These are phyloP conservation scores for Aspergillus melleus DNA, from an alignment of 2,329 filamentous ascomycete species.

Conservation along the genomic window DNA sequence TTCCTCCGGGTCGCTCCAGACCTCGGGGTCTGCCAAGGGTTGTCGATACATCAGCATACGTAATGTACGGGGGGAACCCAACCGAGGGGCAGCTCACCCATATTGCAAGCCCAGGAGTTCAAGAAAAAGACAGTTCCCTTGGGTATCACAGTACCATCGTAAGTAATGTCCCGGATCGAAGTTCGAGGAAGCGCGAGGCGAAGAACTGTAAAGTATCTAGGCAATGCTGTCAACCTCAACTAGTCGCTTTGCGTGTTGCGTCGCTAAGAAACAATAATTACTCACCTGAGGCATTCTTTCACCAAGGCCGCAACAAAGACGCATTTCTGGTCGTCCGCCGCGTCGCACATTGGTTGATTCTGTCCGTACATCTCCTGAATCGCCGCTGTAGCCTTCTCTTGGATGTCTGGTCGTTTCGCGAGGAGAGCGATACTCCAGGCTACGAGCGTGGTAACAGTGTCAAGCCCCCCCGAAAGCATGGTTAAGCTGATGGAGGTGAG, in stretches of 20 bases:
- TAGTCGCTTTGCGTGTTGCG: neutral
- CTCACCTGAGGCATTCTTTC: conserved; percentile 58
- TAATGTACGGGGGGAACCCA: neutral
- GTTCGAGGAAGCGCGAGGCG: conserved; percentile 62
- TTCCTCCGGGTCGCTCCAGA: conserved; percentile 59
- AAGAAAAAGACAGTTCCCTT: conserved; percentile 65
- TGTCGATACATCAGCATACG: neutral
- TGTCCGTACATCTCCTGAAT: conserved; percentile 57
- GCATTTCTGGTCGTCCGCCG: conserved; percentile 64
- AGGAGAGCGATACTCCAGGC: conserved; percentile 65
- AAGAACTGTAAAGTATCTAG: conserved; percentile 62
- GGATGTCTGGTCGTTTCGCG: conserved; percentile 61
- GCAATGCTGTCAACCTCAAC: conserved; percentile 7
- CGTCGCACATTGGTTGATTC: conserved; percentile 59
- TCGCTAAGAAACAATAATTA: neutral
- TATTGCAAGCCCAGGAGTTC: conserved; percentile 69
- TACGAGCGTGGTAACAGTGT: conserved; percentile 66
- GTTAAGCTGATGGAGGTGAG: conserved; percentile 66
- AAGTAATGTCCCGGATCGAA: conserved; percentile 60
- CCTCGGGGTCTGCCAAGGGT: conserved; percentile 46
- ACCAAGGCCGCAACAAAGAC: conserved; percentile 64
- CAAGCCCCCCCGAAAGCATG: conserved; percentile 67
- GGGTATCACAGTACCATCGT: conserved; percentile 59
- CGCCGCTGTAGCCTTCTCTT: conserved; percentile 58
- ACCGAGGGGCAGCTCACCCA: conserved; percentile 51